phyloP scores from a whole-genome alignment of 305 asterid genomes.

The Fraxinus xanthoxyloides region DNA sequence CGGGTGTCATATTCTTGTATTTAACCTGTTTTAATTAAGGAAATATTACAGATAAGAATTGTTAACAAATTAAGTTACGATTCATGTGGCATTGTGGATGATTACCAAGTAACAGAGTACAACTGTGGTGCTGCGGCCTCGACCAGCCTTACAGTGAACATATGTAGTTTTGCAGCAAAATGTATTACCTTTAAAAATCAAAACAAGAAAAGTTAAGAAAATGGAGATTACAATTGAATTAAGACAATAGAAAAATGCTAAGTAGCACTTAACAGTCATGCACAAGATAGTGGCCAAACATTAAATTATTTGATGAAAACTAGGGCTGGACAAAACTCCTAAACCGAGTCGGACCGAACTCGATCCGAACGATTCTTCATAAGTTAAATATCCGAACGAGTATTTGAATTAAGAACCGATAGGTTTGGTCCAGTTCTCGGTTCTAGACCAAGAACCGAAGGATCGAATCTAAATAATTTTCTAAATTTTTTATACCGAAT shows the following conservation, averaged over 20 bases:
- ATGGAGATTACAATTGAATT: neutral
- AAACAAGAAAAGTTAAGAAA: neutral
- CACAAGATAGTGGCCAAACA: neutral
- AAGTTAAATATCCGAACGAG: too few species aligned
- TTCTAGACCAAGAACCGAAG: too few species aligned
- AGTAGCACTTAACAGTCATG: neutral
- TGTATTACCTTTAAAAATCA: constrained; percentile 46
- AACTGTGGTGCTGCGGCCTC: constrained; percentile 90
- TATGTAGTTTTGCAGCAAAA: constrained; percentile 64
- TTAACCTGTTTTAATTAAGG: constrained; percentile 46
- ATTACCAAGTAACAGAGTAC: constrained; percentile 86
- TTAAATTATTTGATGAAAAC: neutral
- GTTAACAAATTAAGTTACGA: neutral
- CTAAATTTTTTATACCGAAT: too few species aligned
- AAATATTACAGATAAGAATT: constrained; percentile 4
- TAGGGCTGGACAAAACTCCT: too few species aligned
- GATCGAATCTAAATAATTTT: too few species aligned
- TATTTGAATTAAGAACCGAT: too few species aligned
- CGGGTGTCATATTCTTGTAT: constrained; percentile 77
- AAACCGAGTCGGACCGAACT: too few species aligned
- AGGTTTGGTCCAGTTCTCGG: too few species aligned
- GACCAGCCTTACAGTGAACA: constrained; percentile 88
- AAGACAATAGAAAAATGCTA: neutral
- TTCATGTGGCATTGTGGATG: constrained; percentile 2
- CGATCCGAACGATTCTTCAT: too few species aligned